phyloP scores from a whole-genome alignment of 2,329 filamentous ascomycete species.

The Fusarium setosum region DNA sequence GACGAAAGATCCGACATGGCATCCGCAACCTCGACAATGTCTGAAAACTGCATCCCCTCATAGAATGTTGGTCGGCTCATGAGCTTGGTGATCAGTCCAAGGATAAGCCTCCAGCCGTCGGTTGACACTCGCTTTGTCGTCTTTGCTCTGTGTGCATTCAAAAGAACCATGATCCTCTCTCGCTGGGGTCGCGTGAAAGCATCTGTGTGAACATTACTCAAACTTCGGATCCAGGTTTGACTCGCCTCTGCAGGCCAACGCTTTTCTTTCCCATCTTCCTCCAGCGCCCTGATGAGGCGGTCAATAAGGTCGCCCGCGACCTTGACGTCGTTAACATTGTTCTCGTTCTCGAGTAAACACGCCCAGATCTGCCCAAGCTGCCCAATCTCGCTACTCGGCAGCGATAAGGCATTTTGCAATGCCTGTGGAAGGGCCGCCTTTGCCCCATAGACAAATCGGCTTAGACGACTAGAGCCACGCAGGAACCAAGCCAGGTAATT shows the following conservation, averaged over 20 bases:
- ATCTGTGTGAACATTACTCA: constrained; percentile 52
- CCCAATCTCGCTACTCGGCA: constrained; percentile 20
- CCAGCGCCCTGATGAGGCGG: constrained; percentile 45
- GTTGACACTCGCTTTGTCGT: constrained; percentile 40
- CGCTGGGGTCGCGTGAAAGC: constrained; percentile 56
- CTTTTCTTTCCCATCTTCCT: constrained; percentile 44
- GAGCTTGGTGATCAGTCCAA: constrained; percentile 61
- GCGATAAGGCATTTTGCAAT: constrained; percentile 39
- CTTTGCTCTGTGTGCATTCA: constrained; percentile 45
- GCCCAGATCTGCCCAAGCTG: constrained; percentile 44
- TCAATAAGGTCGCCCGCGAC: constrained; percentile 48
- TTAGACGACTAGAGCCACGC: constrained; percentile 47
- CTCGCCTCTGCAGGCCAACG: constrained; percentile 46
- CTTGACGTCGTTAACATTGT: constrained; percentile 50
- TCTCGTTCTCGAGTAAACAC: constrained; percentile 50
- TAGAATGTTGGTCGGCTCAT: constrained; percentile 65
- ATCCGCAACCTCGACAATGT: constrained; percentile 50
- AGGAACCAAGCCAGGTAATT: constrained; percentile 51
- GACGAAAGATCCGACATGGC: constrained; percentile 44
- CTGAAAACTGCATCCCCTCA: constrained; percentile 55
- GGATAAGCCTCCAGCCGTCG: constrained; percentile 50
- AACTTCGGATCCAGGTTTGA: constrained; percentile 45
- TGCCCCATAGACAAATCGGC: constrained; percentile 41
- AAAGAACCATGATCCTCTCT: constrained; percentile 54
- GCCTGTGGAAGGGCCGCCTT: constrained; percentile 40